Conservation (phyloP, 2,329 filamentous ascomycete species). For the Beauveria australis region DNA sequence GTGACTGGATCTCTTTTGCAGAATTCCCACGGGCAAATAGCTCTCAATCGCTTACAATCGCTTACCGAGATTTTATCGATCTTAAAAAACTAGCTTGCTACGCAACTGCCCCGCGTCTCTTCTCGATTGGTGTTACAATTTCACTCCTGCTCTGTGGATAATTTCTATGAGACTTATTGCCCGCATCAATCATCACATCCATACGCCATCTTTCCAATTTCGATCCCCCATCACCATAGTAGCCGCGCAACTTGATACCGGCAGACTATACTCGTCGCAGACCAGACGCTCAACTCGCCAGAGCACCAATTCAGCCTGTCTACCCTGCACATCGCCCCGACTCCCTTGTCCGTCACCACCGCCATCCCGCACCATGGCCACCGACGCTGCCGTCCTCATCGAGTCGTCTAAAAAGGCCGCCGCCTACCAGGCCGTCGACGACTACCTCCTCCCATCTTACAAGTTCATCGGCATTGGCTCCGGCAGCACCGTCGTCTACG, state of each 20-base stretch:
- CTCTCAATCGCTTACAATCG: neutral
- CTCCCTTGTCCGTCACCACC: neutral
- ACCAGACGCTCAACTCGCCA: neutral
- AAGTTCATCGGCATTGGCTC: constrained; percentile 71
- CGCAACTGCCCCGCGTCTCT: no score
- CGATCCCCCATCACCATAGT: neutral
- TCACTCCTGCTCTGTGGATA: neutral
- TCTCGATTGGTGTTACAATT: neutral
- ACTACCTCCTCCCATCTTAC: constrained; percentile 58
- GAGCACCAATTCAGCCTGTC: neutral
- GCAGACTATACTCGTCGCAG: neutral
- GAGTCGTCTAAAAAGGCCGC: constrained; percentile 70
- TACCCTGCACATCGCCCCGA: neutral
- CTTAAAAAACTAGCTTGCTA: neutral
- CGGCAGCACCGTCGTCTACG: constrained; percentile 74
- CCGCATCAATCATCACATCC: neutral
- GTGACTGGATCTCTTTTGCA: constrained; percentile 1
- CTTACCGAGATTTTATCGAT: neutral
- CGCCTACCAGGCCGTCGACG: constrained; percentile 63
- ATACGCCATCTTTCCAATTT: neutral
- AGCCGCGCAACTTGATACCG: neutral
- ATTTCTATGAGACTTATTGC: neutral
- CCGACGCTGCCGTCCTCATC: constrained; percentile 35
- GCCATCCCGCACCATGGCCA: constrained; percentile 25
- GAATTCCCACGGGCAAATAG: neutral